A percentile compares a stretch with the other conserved stretches of the same genome.
These are phyloP conservation scores for Primulina eburnea DNA, from an alignment of 257 asterid genomes.

Conservation along the genomic window DNA sequence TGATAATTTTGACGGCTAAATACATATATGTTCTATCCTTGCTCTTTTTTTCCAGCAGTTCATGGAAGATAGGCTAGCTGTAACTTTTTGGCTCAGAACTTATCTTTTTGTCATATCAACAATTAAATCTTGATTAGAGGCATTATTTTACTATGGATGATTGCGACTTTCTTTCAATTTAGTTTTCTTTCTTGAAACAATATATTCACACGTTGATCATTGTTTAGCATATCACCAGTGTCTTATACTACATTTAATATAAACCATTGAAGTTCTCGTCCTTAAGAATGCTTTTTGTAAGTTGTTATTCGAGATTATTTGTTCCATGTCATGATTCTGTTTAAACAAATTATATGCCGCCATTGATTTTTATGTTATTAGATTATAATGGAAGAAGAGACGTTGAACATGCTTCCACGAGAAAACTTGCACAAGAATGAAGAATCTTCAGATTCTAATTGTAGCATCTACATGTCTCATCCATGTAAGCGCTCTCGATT, in stretches of 20 bases:
- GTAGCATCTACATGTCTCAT: constrained; percentile 19
- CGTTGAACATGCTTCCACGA: constrained; percentile 32
- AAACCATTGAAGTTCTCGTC: no score
- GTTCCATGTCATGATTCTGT: no score
- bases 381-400: constrained; percentile 41
- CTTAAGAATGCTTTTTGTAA: background rate
- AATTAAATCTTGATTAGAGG: constrained; percentile 6
- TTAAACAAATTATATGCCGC: background rate
- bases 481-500: constrained; percentile 25
- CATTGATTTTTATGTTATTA: background rate
- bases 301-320: background rate
- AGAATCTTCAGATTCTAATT: constrained; percentile 43
- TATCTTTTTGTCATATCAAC: background rate
- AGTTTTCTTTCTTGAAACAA: background rate
- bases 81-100: background rate
- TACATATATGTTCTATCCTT: background rate
- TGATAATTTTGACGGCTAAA: no score
- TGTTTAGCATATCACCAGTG: no score
- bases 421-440: constrained; percentile 24
- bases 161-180: background rate
- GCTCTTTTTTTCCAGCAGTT: background rate
- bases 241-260: no score
- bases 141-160: no score
- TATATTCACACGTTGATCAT: background rate
- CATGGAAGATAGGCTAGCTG: background rate